Conservation (phyloP, 2,329 filamentous ascomycete species). For the Coniochaeta sp. region DNA sequence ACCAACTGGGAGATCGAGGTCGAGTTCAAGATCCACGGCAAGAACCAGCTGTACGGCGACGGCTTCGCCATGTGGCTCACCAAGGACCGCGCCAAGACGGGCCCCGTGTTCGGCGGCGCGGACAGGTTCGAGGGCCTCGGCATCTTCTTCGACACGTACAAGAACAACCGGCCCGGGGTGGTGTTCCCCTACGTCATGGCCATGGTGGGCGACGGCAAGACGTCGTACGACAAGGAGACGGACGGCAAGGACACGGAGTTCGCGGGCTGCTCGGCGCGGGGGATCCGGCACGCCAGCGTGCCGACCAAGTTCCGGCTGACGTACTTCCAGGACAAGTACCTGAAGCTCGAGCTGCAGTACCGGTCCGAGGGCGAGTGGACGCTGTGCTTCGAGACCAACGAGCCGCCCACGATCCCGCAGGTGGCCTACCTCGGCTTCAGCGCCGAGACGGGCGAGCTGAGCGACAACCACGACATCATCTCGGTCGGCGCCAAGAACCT, state of each 20-base stretch:
- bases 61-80: conserved; percentile 98
- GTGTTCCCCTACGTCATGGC: conserved; percentile 98
- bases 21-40: conserved; percentile 89
- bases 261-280: conserved; percentile 89
- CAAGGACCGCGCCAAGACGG: conserved; percentile 74
- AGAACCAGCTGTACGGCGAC: conserved; percentile 86
- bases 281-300: conserved; percentile 70
- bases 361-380: conserved; percentile 85
- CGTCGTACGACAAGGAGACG: conserved; percentile 82
- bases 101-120: conserved; percentile 78
- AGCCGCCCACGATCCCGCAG: conserved; percentile 69
- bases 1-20: conserved; percentile 99
- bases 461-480: conserved; percentile 96
- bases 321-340: conserved; percentile 92
- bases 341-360: conserved; percentile 90
- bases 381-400: conserved; percentile 72
- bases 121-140: conserved; percentile 92
- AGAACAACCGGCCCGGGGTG: conserved; percentile 94
- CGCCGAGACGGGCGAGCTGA: conserved; percentile 90
- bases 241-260: conserved; percentile 92
- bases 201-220: conserved; percentile 91
- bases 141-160: conserved; percentile 97
- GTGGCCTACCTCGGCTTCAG: conserved; percentile 70
- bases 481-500: conserved; percentile 80
- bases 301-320: conserved; percentile 84